A percentile compares a stretch with the other conserved stretches of the same genome.
Conservation (phyloP, 1,284 basidiomycete genomes). For the Ceratobasidium sp. region DNA sequence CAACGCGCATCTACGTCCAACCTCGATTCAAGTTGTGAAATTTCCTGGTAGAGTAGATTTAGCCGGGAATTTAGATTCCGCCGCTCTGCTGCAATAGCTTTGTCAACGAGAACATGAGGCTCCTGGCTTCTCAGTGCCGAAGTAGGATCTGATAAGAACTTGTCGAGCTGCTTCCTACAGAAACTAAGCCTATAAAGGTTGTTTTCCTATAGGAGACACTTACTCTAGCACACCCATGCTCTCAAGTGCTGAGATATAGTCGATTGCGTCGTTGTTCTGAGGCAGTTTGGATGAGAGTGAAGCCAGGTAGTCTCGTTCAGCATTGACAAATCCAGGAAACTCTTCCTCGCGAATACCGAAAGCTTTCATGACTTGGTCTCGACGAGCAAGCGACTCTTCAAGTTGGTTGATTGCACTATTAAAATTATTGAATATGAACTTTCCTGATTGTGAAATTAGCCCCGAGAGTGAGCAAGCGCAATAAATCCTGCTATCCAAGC, state of each 20-base stretch:
- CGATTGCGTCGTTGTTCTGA: not conserved
- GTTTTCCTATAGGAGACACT: not conserved
- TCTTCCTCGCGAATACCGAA: not conserved
- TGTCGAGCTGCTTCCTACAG: not conserved
- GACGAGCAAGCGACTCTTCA: not conserved
- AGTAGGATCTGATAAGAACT: not conserved
- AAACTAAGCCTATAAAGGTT: not conserved
- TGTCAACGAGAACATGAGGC: too few species aligned
- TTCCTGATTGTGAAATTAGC: constrained; percentile 25
- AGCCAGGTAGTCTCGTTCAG: not conserved
- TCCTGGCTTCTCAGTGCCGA: not conserved
- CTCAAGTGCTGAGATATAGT: not conserved
- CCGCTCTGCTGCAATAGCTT: too few species aligned
- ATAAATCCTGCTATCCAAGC: not conserved
- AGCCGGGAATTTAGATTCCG: not conserved
- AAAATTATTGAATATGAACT: constrained; percentile 15
- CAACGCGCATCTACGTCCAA: not conserved
- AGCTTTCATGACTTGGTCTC: not conserved
- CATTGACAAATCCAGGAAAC: not conserved
- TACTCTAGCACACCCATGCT: not conserved
- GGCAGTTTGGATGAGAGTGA: not conserved
- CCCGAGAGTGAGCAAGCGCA: not conserved
- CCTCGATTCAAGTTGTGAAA: not conserved
- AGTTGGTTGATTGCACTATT: not conserved
- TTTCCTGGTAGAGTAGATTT: not conserved